Evolutionary conservation across 2,329 filamentous ascomycete genomes (phyloP).

Genomic region (Paramyrothecium sp.): DNA sequence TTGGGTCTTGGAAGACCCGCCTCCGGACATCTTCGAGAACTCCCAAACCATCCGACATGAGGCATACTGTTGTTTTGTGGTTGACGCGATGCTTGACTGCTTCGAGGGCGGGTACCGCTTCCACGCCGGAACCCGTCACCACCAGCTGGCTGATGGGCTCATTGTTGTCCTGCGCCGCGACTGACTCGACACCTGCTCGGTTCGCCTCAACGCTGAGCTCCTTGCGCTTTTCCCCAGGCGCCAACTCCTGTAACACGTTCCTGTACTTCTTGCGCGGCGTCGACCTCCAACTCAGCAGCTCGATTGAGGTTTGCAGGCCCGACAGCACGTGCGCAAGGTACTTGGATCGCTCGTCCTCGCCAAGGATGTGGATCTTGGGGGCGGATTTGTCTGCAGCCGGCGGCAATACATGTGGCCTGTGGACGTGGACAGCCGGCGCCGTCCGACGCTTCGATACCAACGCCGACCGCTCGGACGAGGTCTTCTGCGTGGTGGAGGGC

Average conservation of each 20-base stretch:
- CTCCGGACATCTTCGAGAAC: constrained; percentile 75
- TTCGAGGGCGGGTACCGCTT: constrained; percentile 53
- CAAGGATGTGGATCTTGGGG: constrained; percentile 39
- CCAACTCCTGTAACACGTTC: constrained; percentile 21
- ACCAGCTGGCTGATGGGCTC: constrained; percentile 69
- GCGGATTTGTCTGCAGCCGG: constrained; percentile 27
- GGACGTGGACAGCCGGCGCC: constrained; percentile 21
- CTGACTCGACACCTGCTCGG: constrained; percentile 2
- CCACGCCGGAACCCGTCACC: constrained; percentile 58
- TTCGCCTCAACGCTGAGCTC: constrained; percentile 8
- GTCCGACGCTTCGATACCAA: background rate
- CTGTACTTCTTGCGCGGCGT: constrained; percentile 24
- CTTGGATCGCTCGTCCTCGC: constrained; percentile 36
- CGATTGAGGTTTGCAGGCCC: constrained; percentile 38
- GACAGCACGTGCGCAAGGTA: constrained; percentile 40
- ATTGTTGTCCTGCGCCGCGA: constrained; percentile 23
- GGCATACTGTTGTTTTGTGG: constrained; percentile 67
- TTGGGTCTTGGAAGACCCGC: constrained; percentile 65
- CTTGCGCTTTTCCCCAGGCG: constrained; percentile 4
- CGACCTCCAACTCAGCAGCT: constrained; percentile 27
- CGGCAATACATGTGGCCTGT: constrained; percentile 31
- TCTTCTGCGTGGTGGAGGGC: constrained; percentile 22
- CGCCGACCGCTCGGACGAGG: constrained; percentile 15
- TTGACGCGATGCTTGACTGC: constrained; percentile 66
- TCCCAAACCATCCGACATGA: constrained; percentile 82